phyloP scores from a whole-genome alignment of 176 grass and related monocot species.

The Oryza rufipogon region DNA sequence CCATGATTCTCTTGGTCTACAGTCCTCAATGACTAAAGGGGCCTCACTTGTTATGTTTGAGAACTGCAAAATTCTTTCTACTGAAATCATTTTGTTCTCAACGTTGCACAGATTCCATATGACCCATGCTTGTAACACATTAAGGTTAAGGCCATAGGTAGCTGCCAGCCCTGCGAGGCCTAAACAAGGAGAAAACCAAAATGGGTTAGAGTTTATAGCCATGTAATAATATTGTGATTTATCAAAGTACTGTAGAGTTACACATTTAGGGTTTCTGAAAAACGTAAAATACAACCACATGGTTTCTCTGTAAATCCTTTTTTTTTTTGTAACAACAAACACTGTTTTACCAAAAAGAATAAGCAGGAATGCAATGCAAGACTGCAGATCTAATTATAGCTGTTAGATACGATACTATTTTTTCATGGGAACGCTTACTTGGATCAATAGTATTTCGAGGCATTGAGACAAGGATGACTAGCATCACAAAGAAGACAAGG shows the following conservation, averaged over 20 bases:
- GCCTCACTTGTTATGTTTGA: constrained; percentile 70
- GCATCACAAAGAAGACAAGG: constrained; percentile 68
- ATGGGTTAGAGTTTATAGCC: constrained; percentile 4
- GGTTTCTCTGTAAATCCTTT: neutral
- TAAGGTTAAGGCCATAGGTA: constrained; percentile 88
- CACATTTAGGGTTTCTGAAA: neutral
- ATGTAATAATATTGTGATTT: neutral
- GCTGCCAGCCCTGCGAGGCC: constrained; percentile 84
- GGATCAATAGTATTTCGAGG: constrained; percentile 69
- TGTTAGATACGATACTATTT: neutral
- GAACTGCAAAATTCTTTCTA: constrained; percentile 95
- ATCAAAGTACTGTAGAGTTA: neutral
- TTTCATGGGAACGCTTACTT: constrained; percentile 55
- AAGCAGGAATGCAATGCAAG: neutral
- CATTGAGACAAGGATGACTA: constrained; percentile 73
- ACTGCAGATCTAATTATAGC: neutral
- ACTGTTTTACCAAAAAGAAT: neutral
- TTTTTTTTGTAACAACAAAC: neutral
- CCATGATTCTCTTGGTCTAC: constrained; percentile 62
- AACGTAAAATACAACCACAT: neutral
- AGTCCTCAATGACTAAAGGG: constrained; percentile 62
- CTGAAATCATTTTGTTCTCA: constrained; percentile 96
- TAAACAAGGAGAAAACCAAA: constrained; percentile 41
- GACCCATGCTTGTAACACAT: constrained; percentile 89
- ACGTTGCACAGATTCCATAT: constrained; percentile 93